Percentiles rank a stretch among this genome's conserved stretches.
phyloP scores from a whole-genome alignment of 768 basidiomycete genomes.

The Inosperma sp. region DNA sequence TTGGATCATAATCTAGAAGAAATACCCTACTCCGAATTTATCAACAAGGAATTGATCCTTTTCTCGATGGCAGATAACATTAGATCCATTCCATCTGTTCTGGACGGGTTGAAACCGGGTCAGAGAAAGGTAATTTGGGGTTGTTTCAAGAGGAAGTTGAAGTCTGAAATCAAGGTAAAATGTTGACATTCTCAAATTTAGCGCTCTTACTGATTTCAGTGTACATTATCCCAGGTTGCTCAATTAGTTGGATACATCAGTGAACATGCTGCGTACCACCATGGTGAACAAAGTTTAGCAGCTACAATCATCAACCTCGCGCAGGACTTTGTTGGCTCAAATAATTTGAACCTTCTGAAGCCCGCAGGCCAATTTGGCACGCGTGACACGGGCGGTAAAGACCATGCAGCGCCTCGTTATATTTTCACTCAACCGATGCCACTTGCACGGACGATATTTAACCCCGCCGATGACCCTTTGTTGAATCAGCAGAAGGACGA shows the following conservation, averaged over 20 bases:
- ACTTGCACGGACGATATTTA: slow-evolving; percentile 73
- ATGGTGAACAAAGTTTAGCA: slow-evolving; percentile 85
- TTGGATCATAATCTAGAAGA: slow-evolving; percentile 84
- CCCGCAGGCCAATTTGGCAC: slow-evolving; percentile 97
- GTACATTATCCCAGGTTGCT: slow-evolving; percentile 56
- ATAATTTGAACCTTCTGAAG: slow-evolving; percentile 84
- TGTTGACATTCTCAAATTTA: neutral
- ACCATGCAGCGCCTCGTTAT: slow-evolving; percentile 95
- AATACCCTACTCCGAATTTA: slow-evolving; percentile 89
- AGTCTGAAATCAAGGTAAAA: slow-evolving; percentile 81
- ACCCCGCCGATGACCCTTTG: slow-evolving; percentile 82
- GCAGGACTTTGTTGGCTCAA: slow-evolving; percentile 91
- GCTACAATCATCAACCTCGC: slow-evolving; percentile 91
- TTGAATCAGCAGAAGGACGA: slow-evolving; percentile 85
- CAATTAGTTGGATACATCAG: slow-evolving; percentile 95
- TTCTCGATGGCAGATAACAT: slow-evolving; percentile 99
- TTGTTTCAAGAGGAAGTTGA: slow-evolving; percentile 92
- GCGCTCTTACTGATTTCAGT: neutral
- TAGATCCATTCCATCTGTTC: slow-evolving; percentile 92
- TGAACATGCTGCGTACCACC: slow-evolving; percentile 94
- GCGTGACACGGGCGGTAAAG: slow-evolving; percentile 89
- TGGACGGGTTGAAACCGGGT: slow-evolving; percentile 95
- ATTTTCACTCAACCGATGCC: slow-evolving; percentile 80
- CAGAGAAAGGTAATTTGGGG: slow-evolving; percentile 96
- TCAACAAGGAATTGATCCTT: slow-evolving; percentile 95